phyloP scores from a whole-genome alignment of 2,329 filamentous ascomycete genomes.

The Alternaria sp. region DNA sequence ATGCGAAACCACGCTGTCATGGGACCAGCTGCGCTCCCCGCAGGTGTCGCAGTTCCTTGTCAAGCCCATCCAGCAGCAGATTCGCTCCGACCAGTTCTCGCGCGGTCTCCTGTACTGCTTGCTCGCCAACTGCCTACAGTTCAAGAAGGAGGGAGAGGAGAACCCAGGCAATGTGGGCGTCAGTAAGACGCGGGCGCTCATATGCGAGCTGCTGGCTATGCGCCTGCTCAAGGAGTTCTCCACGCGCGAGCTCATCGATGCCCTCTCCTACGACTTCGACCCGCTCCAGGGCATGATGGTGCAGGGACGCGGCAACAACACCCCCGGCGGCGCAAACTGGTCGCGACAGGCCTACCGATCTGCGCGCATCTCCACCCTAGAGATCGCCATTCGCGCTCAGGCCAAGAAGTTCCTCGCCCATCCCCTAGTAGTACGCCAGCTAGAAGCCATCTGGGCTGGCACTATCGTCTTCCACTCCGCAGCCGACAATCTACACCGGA shows the following conservation, averaged over 20 bases:
- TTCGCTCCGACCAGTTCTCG: constrained; percentile 81
- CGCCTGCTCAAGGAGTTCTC: constrained; percentile 88
- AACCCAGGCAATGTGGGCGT: constrained; percentile 85
- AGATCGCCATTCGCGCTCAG: constrained; percentile 90
- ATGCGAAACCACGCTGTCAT: constrained; percentile 90
- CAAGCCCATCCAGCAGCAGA: constrained; percentile 93
- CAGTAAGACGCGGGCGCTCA: constrained; percentile 81
- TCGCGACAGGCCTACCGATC: constrained; percentile 53
- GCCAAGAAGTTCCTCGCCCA: constrained; percentile 93
- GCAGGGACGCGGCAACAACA: constrained; percentile 42
- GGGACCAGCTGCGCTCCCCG: constrained; percentile 94
- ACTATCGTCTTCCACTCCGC: constrained; percentile 93
- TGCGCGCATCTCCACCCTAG: constrained; percentile 85
- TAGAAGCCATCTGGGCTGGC: constrained; percentile 97
- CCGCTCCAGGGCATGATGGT: constrained; percentile 80
- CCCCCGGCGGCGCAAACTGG: constrained; percentile 35
- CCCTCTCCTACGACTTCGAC: constrained; percentile 92
- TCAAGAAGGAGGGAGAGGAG: constrained; percentile 82
- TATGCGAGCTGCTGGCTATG: constrained; percentile 89
- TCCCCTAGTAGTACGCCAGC: constrained; percentile 87
- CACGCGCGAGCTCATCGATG: constrained; percentile 89
- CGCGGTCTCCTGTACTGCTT: constrained; percentile 86
- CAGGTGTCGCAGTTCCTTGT: constrained; percentile 95
- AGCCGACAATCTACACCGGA: constrained; percentile 81
- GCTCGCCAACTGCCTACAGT: constrained; percentile 93